Evolutionary conservation across 306 rosid genomes (phyloP).

Genomic region (Prosopis cineraria): DNA sequence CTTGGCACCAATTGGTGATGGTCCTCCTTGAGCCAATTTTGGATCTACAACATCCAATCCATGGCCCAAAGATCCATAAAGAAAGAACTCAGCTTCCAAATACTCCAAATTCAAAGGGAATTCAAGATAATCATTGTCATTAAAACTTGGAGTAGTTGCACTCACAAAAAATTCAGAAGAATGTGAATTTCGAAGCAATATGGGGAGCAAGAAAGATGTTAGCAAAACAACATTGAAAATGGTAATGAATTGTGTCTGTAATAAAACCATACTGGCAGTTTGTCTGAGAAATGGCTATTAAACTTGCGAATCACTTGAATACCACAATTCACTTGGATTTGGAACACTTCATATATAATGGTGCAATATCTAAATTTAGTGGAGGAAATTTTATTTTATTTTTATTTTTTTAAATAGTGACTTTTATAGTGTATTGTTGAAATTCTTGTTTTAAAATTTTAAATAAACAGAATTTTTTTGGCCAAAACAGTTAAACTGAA

Average conservation of each 20-base stretch:
- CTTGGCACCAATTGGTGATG: constrained; percentile 57
- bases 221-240: constrained; percentile 23
- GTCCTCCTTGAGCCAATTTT: constrained; percentile 54
- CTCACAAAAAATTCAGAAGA: constrained; percentile 6
- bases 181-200: constrained; percentile 30
- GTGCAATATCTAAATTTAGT: no score
- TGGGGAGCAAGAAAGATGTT: constrained; percentile 27
- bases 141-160: background rate
- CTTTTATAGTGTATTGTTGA: no score
- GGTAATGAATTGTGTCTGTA: no score
- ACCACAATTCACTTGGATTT: background rate
- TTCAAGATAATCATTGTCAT: constrained; percentile 48
- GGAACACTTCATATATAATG: background rate
- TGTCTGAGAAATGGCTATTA: background rate
- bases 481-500: no score
- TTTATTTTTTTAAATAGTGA: no score
- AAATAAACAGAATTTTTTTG: no score
- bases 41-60: constrained; percentile 64
- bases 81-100: constrained; percentile 74
- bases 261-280: background rate
- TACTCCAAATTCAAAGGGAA: constrained; percentile 69
- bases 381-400: no score
- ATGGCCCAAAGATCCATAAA: constrained; percentile 55
- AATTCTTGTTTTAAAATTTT: no score
- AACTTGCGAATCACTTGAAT: background rate